These are phyloP conservation scores for Aureobasidium lini DNA, from an alignment of 2,329 filamentous ascomycete species.

Conservation along the genomic window DNA sequence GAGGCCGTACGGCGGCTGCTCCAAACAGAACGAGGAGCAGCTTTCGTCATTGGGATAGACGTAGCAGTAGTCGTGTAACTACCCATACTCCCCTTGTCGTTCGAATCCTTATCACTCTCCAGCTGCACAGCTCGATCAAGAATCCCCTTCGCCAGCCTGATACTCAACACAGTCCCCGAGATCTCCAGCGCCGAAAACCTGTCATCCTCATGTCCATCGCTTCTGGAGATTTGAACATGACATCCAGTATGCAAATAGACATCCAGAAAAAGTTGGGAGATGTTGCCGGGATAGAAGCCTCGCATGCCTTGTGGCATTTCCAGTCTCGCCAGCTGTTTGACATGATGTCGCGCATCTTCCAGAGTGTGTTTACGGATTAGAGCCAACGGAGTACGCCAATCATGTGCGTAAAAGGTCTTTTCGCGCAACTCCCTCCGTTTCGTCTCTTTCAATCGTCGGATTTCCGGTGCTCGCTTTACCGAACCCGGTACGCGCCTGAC, in stretches of 20 bases:
- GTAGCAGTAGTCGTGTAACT: not conserved
- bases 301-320: conserved; percentile 11
- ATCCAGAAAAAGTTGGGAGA: conserved; percentile 1
- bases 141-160: not conserved
- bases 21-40: not conserved
- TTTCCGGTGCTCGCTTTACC: not conserved
- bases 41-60: not conserved
- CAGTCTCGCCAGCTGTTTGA: conserved; percentile 7
- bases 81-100: not conserved
- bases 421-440: not conserved
- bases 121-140: conserved; percentile 4
- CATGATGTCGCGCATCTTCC: not conserved
- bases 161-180: not conserved
- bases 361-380: conserved; percentile 1
- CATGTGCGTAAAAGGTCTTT: not conserved
- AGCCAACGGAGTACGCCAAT: conserved; percentile 7
- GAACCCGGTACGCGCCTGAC: not conserved
- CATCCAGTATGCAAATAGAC: conserved; percentile 11
- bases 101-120: not conserved
- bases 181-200: not conserved
- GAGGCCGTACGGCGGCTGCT: not conserved
- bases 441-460: not conserved
- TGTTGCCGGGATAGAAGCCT: conserved; percentile 9
- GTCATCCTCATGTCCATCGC: not conserved
- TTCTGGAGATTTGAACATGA: conserved; percentile 4